Evolutionary conservation across 2,329 filamentous ascomycete genomes (phyloP).

Genomic region (Colletotrichum viniferum): DNA sequence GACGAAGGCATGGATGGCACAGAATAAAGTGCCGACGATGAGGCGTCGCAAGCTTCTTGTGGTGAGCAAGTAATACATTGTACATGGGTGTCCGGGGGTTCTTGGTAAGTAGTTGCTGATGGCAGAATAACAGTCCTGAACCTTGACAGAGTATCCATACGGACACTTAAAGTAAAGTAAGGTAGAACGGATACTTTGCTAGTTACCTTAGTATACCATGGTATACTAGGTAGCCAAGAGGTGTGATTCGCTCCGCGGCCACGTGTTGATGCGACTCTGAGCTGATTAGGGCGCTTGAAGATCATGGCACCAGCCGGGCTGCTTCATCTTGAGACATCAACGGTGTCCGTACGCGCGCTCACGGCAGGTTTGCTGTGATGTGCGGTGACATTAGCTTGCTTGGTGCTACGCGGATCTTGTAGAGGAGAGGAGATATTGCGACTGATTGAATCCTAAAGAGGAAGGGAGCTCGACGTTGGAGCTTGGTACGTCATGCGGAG

Average conservation of each 20-base stretch:
- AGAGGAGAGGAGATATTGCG: background rate
- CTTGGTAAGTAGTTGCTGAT: background rate
- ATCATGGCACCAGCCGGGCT: background rate
- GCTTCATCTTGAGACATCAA: slow-evolving; percentile 14
- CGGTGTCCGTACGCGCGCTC: background rate
- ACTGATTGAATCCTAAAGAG: background rate
- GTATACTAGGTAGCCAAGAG: background rate
- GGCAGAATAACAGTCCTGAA: background rate
- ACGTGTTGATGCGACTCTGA: background rate
- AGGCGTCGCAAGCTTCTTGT: background rate
- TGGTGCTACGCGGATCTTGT: background rate
- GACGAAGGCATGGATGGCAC: background rate
- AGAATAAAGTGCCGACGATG: background rate
- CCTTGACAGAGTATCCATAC: background rate
- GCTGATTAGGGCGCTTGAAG: background rate
- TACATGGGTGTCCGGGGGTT: background rate
- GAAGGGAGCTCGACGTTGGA: background rate
- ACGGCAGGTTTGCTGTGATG: background rate
- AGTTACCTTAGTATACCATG: background rate
- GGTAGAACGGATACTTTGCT: background rate
- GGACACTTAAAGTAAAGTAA: background rate
- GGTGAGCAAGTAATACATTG: background rate
- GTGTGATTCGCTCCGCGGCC: background rate
- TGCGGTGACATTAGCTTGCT: background rate
- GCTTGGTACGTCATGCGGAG: background rate